Percentiles rank a stretch among this genome's conserved stretches.
phyloP scores from a whole-genome alignment of 345 rosid species.

The Citrus cavaleriei region DNA sequence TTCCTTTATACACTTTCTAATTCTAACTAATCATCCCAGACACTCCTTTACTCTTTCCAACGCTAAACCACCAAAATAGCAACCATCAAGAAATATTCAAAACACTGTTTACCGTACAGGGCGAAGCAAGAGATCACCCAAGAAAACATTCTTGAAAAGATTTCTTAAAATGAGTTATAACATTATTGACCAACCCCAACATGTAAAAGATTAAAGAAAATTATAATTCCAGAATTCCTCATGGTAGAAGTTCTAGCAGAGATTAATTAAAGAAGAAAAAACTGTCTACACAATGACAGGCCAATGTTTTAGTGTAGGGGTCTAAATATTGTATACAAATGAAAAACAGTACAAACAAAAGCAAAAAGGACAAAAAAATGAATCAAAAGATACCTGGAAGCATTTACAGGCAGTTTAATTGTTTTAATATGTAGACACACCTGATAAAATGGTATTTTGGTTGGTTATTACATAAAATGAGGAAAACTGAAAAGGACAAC shows the following conservation, averaged over 20 bases:
- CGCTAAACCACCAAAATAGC: neutral
- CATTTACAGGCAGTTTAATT: constrained; percentile 52
- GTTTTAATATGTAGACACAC: constrained; percentile 92
- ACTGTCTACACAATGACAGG: neutral
- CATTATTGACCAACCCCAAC: neutral
- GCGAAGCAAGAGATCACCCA: neutral
- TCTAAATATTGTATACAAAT: neutral
- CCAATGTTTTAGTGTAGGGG: neutral
- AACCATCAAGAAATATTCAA: neutral
- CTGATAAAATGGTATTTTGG: constrained; percentile 37
- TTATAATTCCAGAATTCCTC: neutral
- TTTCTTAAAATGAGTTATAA: neutral
- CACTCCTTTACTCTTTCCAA: neutral
- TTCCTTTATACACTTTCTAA: neutral
- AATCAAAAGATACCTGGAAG: constrained; percentile 53
- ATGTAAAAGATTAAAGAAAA: neutral
- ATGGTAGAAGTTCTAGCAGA: neutral
- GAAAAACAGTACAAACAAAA: neutral
- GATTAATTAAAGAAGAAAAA: neutral
- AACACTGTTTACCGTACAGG: neutral
- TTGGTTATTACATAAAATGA: constrained; percentile 15
- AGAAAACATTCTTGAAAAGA: neutral
- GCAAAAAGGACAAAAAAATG: constrained; percentile 3
- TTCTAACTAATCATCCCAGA: neutral
- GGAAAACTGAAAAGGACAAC: neutral